Conservation (phyloP, 768 basidiomycete genomes). For the Phylloporus arenicola region DNA sequence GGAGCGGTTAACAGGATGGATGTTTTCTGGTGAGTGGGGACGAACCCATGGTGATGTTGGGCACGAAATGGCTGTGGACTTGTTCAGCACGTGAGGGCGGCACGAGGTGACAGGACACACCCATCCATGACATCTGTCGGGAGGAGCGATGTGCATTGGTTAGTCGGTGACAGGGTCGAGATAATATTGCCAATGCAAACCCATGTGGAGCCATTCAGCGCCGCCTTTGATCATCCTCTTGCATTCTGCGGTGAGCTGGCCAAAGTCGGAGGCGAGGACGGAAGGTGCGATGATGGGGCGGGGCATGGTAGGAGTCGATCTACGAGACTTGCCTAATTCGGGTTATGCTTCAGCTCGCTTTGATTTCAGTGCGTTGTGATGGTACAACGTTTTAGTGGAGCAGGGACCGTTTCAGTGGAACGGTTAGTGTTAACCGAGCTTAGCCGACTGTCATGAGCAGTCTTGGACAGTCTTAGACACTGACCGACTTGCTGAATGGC, state of each 20-base stretch:
- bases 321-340: slow-evolving; percentile 26
- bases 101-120: slow-evolving; percentile 35
- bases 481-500: too few relatives aligned
- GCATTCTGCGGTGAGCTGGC: slow-evolving; percentile 91
- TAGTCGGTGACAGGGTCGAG: slow-evolving; percentile 5
- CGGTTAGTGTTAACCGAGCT: too few relatives aligned
- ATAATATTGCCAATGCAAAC: slow-evolving; percentile 32
- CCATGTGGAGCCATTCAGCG: slow-evolving; percentile 99
- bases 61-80: slow-evolving; percentile 84
- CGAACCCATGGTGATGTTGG: slow-evolving; percentile 95
- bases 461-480: too few relatives aligned
- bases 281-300: slow-evolving; percentile 94
- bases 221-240: slow-evolving; percentile 93
- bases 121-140: slow-evolving; percentile 97
- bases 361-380: too few relatives aligned
- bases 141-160: slow-evolving; percentile 4
- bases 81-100: neutral
- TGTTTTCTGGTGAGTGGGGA: slow-evolving; percentile 7
- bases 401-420: too few relatives aligned
- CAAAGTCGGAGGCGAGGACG: slow-evolving; percentile 95
- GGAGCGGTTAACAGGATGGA: slow-evolving; percentile 11
- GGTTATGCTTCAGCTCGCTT: too few relatives aligned
- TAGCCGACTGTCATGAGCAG: too few relatives aligned
- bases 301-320: slow-evolving; percentile 49
- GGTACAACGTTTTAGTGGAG: too few relatives aligned